These are phyloP conservation scores for Jackrogersella multiformis DNA, from an alignment of 495 filamentous ascomycete species.

Conservation along the genomic window DNA sequence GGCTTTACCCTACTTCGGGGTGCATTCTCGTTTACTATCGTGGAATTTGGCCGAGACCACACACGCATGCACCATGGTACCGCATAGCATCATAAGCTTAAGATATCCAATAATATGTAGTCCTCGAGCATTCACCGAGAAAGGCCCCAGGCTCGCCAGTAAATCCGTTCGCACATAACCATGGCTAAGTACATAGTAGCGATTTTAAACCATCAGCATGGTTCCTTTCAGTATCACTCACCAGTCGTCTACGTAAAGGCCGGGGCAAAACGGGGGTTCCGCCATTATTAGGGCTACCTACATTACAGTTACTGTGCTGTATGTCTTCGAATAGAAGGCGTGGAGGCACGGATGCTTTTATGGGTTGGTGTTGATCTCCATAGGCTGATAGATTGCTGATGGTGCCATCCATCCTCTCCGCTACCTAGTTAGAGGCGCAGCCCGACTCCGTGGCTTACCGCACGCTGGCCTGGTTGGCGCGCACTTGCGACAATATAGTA, in stretches of 20 bases:
- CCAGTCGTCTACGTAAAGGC: slow-evolving; percentile 1
- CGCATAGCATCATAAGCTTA: slow-evolving; percentile 15
- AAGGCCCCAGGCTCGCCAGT: background rate
- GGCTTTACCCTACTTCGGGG: slow-evolving; percentile 15
- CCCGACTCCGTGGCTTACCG: slow-evolving; percentile 30
- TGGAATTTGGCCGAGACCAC: slow-evolving; percentile 29
- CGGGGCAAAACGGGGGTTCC: slow-evolving; percentile 6
- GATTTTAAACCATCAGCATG: slow-evolving; percentile 14
- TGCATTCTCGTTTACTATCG: slow-evolving; percentile 14
- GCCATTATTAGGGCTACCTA: no score
- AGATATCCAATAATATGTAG: background rate
- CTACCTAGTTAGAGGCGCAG: slow-evolving; percentile 33
- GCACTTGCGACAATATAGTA: slow-evolving; percentile 34
- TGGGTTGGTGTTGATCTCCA: slow-evolving; percentile 29
- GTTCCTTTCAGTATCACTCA: slow-evolving; percentile 19
- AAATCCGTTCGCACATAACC: background rate
- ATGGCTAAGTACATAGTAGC: background rate
- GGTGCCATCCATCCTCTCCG: slow-evolving; percentile 35
- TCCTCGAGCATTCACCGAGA: slow-evolving; percentile 14
- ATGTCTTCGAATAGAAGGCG: slow-evolving; percentile 8
- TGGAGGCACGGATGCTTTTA: slow-evolving; percentile 7
- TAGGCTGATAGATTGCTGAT: slow-evolving; percentile 22
- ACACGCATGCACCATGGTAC: slow-evolving; percentile 1
- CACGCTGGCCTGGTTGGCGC: slow-evolving; percentile 33
- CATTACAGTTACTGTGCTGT: no score